Conservation (phyloP, 1,284 basidiomycete genomes). For the Ustilago xerochloae region DNA sequence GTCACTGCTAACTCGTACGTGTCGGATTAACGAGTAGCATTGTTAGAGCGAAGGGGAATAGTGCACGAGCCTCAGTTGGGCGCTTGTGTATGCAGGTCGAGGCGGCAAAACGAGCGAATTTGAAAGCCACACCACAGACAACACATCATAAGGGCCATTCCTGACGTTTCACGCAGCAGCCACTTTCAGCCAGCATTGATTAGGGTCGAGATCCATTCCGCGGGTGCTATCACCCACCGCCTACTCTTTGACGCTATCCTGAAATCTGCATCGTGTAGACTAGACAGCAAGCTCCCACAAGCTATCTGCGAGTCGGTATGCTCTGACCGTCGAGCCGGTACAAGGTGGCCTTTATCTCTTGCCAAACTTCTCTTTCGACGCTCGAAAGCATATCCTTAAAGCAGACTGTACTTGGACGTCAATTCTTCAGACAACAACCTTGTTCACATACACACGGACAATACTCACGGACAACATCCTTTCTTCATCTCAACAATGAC, state of each 20-base stretch:
- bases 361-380: no score
- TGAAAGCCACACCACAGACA: background rate
- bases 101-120: slow-evolving; percentile 4
- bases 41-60: background rate
- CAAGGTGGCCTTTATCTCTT: no score
- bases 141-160: background rate
- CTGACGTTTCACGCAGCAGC: background rate
- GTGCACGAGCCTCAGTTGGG: slow-evolving; percentile 3
- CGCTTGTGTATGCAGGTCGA: slow-evolving; percentile 8
- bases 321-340: no score
- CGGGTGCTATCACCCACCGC: no score
- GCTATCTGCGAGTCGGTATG: no score
- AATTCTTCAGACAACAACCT: background rate
- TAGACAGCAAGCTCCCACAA: no score
- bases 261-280: no score
- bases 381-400: no score
- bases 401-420: no score
- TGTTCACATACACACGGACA: background rate
- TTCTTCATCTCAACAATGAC: slow-evolving; percentile 27
- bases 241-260: no score
- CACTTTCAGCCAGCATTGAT: background rate
- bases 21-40: background rate
- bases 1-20: slow-evolving; percentile 1
- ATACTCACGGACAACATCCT: background rate
- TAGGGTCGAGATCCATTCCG: no score